Evolutionary conservation across 345 rosid genomes (phyloP), one percentile per base, ranked within the genome.

Genomic region (Pugionium cornutum): DNA sequence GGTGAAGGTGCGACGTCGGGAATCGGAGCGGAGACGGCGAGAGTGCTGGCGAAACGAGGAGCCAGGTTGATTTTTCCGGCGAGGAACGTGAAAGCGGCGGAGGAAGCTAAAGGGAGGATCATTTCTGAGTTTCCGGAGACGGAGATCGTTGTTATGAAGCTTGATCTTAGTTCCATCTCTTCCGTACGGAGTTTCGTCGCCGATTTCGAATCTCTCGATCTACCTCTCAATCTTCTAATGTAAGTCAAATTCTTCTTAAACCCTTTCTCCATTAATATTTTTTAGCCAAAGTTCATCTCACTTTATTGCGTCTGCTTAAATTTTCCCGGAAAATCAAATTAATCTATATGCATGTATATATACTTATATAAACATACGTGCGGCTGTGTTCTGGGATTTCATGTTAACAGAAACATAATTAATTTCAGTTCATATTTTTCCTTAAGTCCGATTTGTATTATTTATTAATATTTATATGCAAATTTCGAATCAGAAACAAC

Each of bases 1-100:
- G 30, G 47, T 35, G 45, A 18, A 91, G 98, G 98, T 9, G 96
- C 96, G n/a, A 92, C 98, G 78, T 92, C 98, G 31, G 98, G 98
- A 70, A 92, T 92, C 62, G 98, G 98, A 62, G 91, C 87, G 26
- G 98, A 92, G 82, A 89, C 97, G 66, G 96, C 97, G 6, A 83
- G 96, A 28, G 94, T 83, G 35, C 45, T 92, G 56, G 92, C 92
- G 9, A 89, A 83, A 72, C 59, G 88, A 70, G 92, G 98, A 41
- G 94, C 84, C 53, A 77, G 84, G 75, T 76, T 92, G 76, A 83
- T 92, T 39, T 65, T 92, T 1, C 97, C 98, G 75, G 96, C 91
- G 31, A 72, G 98, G 74, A 88, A 74, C 69, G 63, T 88, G 73
- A 92, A 86, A 59, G 75, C 87, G 0, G 96, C 98, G 1, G 92